Percentiles rank a stretch among this genome's conserved stretches.
phyloP scores from a whole-genome alignment of 139 green algal species.

The Edaphochlamys debaryana region DNA sequence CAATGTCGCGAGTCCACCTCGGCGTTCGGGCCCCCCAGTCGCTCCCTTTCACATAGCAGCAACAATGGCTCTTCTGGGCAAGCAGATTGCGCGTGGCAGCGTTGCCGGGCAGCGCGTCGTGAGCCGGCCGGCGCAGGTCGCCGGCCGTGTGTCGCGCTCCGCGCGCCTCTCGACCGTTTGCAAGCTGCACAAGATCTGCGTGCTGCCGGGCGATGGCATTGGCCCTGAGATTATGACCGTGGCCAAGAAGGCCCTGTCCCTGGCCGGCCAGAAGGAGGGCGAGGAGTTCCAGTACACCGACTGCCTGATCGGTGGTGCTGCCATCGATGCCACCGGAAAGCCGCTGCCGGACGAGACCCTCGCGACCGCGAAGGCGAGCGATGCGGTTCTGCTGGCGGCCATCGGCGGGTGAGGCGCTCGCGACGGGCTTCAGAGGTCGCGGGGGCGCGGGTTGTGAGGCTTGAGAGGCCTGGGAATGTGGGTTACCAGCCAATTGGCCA shows the following conservation, averaged over 20 bases:
- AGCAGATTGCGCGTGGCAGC: constrained; percentile 25
- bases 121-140: background rate
- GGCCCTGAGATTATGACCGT: constrained; percentile 96
- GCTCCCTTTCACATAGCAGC: too few species aligned
- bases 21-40: too few species aligned
- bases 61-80: constrained; percentile 17
- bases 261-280: constrained; percentile 73
- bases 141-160: background rate
- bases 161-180: constrained; percentile 19
- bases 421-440: too few species aligned
- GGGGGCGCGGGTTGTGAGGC: too few species aligned
- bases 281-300: constrained; percentile 86
- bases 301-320: constrained; percentile 92
- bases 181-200: constrained; percentile 79
- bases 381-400: constrained; percentile 94
- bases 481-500: too few species aligned
- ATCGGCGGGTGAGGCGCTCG: constrained; percentile 82
- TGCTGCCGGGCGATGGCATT: constrained; percentile 97
- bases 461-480: too few species aligned
- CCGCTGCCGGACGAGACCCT: constrained; percentile 92
- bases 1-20: too few species aligned
- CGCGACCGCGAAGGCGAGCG: constrained; percentile 80
- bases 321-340: constrained; percentile 90
- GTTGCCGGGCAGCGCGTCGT: constrained; percentile 11
- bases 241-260: constrained; percentile 80